Conservation (phyloP, 768 basidiomycete species). For the Leccinum incarnatum region DNA sequence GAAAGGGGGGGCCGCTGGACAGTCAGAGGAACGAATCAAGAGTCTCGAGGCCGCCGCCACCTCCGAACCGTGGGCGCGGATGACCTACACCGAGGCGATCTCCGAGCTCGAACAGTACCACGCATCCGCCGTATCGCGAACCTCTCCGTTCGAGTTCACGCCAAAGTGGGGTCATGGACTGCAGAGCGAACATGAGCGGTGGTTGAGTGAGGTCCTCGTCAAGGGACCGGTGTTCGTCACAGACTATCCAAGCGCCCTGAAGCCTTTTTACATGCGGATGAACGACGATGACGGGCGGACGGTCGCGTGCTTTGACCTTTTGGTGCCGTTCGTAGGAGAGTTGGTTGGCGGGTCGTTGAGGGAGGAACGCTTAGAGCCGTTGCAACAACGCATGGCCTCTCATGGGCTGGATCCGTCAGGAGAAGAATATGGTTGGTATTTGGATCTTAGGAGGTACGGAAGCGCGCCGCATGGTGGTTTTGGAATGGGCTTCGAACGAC, state of each 20-base stretch:
- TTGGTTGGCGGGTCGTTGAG: conserved; percentile 89
- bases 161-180: conserved; percentile 70
- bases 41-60: conserved; percentile 38
- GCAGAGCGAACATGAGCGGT: conserved; percentile 91
- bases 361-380: conserved; percentile 62
- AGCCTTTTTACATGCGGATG: conserved; percentile 95
- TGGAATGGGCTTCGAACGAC: conserved; percentile 92
- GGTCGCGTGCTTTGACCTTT: conserved; percentile 94
- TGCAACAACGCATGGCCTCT: conserved; percentile 36
- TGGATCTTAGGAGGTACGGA: too few species aligned
- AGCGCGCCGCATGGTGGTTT: conserved; percentile 73
- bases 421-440: too few species aligned
- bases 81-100: conserved; percentile 81
- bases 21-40: conserved; percentile 22
- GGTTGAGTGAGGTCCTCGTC: conserved; percentile 70
- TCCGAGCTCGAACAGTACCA: conserved; percentile 45
- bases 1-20: conserved; percentile 28
- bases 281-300: conserved; percentile 55
- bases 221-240: conserved; percentile 86
- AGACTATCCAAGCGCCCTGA: conserved; percentile 78
- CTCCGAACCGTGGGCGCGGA: conserved; percentile 55
- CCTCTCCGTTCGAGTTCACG: conserved; percentile 46
- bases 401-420: too few species aligned
- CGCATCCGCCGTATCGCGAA: conserved; percentile 21
- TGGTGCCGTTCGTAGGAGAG: conserved; percentile 87